phyloP scores from a whole-genome alignment of 441 rosid species.

The Populus hybrid region DNA sequence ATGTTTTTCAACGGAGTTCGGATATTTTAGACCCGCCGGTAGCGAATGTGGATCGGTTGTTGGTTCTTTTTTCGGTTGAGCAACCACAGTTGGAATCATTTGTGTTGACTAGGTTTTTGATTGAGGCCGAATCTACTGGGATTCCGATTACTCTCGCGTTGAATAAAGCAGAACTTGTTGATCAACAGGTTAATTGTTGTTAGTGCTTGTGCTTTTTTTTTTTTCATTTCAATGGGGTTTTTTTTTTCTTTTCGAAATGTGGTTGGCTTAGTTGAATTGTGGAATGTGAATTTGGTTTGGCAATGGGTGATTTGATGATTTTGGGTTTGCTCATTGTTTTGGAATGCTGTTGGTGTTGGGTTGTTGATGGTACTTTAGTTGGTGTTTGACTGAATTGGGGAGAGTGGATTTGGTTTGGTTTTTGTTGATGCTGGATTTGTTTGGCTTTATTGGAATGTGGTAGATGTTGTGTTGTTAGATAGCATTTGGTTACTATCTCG shows the following conservation, averaged over 20 bases:
- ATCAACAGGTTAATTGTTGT: conserved; percentile 47
- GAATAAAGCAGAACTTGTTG: conserved; percentile 73
- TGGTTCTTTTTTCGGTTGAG: conserved; percentile 79
- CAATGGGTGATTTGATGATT: not conserved
- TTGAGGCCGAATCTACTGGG: conserved; percentile 82
- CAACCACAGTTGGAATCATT: conserved; percentile 77
- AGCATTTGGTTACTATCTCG: too few relatives aligned
- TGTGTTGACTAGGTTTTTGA: conserved; percentile 73
- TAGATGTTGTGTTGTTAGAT: not conserved
- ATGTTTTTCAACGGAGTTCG: conserved; percentile 62
- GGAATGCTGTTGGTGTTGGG: not conserved
- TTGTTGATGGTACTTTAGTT: not conserved
- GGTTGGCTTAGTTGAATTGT: not conserved
- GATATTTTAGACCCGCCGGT: conserved; percentile 81
- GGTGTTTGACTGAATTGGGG: not conserved
- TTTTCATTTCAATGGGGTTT: not conserved
- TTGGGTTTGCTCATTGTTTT: not conserved
- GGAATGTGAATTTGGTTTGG: not conserved
- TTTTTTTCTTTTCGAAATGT: not conserved
- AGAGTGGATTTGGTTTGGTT: not conserved
- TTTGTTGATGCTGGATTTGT: not conserved
- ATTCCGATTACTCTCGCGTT: conserved; percentile 77
- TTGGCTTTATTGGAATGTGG: not conserved
- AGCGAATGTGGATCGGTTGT: conserved; percentile 80
- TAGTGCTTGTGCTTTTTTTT: not conserved